phyloP scores from a whole-genome alignment of 2,329 filamentous ascomycete genomes.

The Aspergillus uvarum region DNA sequence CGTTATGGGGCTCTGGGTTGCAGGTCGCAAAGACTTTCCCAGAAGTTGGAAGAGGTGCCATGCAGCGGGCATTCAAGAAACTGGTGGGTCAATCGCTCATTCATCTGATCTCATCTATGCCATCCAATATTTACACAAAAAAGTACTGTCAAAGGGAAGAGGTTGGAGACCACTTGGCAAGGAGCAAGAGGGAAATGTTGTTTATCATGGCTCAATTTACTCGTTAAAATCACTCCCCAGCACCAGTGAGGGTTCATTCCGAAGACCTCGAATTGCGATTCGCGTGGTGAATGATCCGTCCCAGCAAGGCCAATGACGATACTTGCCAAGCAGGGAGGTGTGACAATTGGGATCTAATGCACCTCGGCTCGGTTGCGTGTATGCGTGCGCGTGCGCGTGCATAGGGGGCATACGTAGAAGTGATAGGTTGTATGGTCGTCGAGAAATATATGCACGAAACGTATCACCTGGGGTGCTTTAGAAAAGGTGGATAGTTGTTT shows the following conservation, averaged over 20 bases:
- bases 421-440: not conserved
- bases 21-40: not conserved
- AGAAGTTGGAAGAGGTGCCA: not conserved
- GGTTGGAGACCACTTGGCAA: not conserved
- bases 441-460: not conserved
- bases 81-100: not conserved
- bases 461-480: not conserved
- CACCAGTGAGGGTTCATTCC: too few species aligned
- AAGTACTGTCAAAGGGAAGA: not conserved
- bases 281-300: not conserved
- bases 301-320: not conserved
- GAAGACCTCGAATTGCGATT: not conserved
- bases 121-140: slow-evolving; percentile 10
- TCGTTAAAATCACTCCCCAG: too few species aligned
- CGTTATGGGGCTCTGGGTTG: too few species aligned
- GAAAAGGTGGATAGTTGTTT: too few species aligned
- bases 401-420: not conserved
- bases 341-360: not conserved
- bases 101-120: slow-evolving; percentile 6
- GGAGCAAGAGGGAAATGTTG: not conserved
- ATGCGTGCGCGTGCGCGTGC: not conserved
- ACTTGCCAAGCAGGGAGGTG: not conserved
- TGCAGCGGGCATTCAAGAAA: not conserved
- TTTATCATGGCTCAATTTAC: not conserved
- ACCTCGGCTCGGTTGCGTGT: not conserved